These are phyloP conservation scores for Zoysia pacifica DNA, from an alignment of 176 grass and related monocot species.

Conservation along the genomic window DNA sequence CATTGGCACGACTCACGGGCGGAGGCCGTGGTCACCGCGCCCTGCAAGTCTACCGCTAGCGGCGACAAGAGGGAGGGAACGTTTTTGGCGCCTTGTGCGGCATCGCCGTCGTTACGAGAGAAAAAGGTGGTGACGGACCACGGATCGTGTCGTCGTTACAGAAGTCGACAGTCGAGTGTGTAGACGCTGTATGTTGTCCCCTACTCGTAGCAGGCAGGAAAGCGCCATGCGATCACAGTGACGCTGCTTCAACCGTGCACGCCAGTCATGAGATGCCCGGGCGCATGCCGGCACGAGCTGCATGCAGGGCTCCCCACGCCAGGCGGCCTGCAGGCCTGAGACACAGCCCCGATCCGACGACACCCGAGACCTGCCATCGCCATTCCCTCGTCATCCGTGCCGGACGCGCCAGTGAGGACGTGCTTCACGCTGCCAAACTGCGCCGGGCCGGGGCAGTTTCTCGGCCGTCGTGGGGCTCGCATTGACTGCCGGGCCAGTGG, in stretches of 20 bases:
- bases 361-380: not conserved
- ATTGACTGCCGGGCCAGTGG: slow-evolving; percentile 31
- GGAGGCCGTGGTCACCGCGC: no score
- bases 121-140: no score
- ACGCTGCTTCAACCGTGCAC: slow-evolving; percentile 4
- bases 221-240: slow-evolving; percentile 34
- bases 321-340: not conserved
- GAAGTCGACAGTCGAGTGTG: not conserved
- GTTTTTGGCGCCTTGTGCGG: no score
- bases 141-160: not conserved
- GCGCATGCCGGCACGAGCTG: slow-evolving; percentile 44
- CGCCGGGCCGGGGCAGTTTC: not conserved
- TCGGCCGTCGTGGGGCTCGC: not conserved
- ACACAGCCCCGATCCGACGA: no score
- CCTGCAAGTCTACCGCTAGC: no score
- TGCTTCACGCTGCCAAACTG: slow-evolving; percentile 14
- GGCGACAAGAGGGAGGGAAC: no score
- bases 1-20: no score
- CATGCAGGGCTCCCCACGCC: not conserved
- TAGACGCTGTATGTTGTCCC: not conserved
- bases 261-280: slow-evolving; percentile 23
- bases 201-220: slow-evolving; percentile 15
- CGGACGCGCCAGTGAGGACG: slow-evolving; percentile 14
- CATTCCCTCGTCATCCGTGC: slow-evolving; percentile 47
- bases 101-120: no score